These are phyloP conservation scores for Crithidia mellificae DNA, from an alignment of 208 protist species.

Conservation along the genomic window DNA sequence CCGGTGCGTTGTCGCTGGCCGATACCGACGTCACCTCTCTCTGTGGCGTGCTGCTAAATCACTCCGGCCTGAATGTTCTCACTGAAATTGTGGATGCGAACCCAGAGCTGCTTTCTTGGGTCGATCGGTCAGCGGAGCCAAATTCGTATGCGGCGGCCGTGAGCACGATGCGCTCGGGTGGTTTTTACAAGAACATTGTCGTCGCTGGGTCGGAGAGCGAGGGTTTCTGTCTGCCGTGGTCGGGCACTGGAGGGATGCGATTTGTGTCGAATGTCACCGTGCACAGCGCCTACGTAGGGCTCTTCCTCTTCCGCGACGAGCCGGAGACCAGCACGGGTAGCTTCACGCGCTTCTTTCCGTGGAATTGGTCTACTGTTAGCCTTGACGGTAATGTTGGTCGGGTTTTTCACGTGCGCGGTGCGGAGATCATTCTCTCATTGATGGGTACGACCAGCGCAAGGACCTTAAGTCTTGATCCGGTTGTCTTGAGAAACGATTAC, in stretches of 20 bases:
- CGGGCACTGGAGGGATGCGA: not conserved
- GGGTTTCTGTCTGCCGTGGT: conserved; percentile 42
- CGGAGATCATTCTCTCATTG: too few relatives aligned
- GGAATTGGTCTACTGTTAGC: not conserved
- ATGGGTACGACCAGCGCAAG: too few relatives aligned
- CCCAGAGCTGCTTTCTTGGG: not conserved
- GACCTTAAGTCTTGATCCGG: too few relatives aligned
- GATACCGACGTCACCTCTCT: conserved; percentile 27
- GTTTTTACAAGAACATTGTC: conserved; percentile 15
- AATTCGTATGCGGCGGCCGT: not conserved
- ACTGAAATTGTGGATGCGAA: not conserved
- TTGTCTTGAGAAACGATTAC: not conserved
- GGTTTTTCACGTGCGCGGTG: too few relatives aligned
- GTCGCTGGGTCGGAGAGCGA: conserved; percentile 50
- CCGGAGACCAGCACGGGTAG: too few relatives aligned
- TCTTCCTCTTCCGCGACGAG: conserved; percentile 36
- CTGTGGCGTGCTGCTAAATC: conserved; percentile 42
- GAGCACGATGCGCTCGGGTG: not conserved
- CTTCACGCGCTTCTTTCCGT: not conserved
- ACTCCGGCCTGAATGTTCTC: conserved; percentile 1
- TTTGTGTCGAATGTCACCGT: conserved; percentile 20
- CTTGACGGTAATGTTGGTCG: too few relatives aligned
- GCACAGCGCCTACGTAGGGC: conserved; percentile 41
- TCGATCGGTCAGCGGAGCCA: not conserved
- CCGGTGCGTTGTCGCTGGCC: not conserved